phyloP scores from a whole-genome alignment of 139 green algal genomes.

The Ostreobium quekettii region DNA sequence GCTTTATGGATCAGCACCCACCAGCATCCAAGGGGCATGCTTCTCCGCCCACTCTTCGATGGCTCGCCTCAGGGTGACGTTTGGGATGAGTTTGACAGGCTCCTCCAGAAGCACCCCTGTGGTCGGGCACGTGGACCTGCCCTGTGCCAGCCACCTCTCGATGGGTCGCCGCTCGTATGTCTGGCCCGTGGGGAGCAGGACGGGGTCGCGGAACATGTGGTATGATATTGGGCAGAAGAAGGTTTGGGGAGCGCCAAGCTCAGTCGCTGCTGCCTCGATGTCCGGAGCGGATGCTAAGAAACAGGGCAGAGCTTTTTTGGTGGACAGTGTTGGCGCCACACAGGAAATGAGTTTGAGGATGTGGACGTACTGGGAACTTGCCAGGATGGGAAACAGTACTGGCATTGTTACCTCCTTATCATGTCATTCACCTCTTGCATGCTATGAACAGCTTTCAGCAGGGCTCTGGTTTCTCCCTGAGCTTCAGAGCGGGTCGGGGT shows the following conservation, averaged over 20 bases:
- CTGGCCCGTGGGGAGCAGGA: conserved; percentile 40
- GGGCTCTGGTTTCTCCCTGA: too few relatives aligned
- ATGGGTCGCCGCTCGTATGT: conserved; percentile 43
- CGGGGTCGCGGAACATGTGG: conserved; percentile 39
- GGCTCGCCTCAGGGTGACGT: conserved; percentile 34
- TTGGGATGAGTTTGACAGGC: conserved; percentile 38
- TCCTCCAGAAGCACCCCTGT: conserved; percentile 33
- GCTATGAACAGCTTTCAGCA: neutral
- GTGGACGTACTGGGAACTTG: too few relatives aligned
- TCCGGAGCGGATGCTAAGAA: conserved; percentile 17
- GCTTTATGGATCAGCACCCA: conserved; percentile 13
- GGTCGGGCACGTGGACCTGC: conserved; percentile 35
- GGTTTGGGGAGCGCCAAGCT: conserved; percentile 32
- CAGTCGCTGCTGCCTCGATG: conserved; percentile 26
- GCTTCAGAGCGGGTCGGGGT: too few relatives aligned
- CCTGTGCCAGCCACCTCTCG: conserved; percentile 35
- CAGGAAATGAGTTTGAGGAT: too few relatives aligned
- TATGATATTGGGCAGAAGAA: conserved; percentile 43
- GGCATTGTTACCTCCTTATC: neutral
- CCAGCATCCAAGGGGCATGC: conserved; percentile 45
- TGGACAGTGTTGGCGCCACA: neutral
- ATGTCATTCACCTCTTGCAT: neutral
- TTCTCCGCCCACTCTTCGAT: conserved; percentile 45
- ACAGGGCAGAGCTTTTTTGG: neutral
- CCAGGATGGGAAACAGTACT: neutral